phyloP scores from a whole-genome alignment of 2,329 filamentous ascomycete species.

The Diaporthe citriasiana region DNA sequence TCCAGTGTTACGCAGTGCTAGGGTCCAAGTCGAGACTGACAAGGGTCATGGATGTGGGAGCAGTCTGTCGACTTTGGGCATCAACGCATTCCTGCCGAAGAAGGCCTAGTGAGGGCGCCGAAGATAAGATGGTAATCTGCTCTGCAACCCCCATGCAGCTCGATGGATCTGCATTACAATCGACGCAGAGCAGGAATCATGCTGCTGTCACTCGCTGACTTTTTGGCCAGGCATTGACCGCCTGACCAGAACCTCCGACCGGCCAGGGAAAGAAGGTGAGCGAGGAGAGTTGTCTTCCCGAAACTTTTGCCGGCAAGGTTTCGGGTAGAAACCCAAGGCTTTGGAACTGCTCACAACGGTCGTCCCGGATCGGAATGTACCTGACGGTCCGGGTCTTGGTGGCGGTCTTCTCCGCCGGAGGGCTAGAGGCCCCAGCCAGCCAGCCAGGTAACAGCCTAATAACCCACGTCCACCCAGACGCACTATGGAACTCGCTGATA shows the following conservation, averaged over 20 bases:
- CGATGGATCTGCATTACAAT: slow-evolving; percentile 26
- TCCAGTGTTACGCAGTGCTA: slow-evolving; percentile 10
- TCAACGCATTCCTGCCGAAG: slow-evolving; percentile 34
- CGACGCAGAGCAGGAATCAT: slow-evolving; percentile 29
- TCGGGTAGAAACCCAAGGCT: slow-evolving; percentile 23
- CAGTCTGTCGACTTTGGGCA: slow-evolving; percentile 25
- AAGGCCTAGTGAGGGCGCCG: slow-evolving; percentile 25
- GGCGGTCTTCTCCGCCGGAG: not conserved
- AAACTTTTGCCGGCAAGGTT: slow-evolving; percentile 32
- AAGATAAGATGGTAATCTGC: slow-evolving; percentile 33
- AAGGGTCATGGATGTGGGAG: slow-evolving; percentile 7
- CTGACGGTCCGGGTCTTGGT: slow-evolving; percentile 19
- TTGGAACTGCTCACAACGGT: slow-evolving; percentile 22
- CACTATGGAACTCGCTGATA: slow-evolving; percentile 13
- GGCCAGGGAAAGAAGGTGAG: slow-evolving; percentile 14
- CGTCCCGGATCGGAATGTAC: slow-evolving; percentile 22
- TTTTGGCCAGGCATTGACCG: slow-evolving; percentile 27
- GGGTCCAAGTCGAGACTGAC: slow-evolving; percentile 15
- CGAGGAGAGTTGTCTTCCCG: slow-evolving; percentile 20
- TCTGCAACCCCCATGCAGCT: slow-evolving; percentile 32
- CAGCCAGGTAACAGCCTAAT: not conserved
- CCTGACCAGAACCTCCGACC: slow-evolving; percentile 16
- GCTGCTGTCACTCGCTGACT: slow-evolving; percentile 26
- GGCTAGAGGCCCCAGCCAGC: not conserved
- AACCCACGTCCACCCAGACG: not conserved